Evolutionary conservation across 163 green algal genomes (phyloP), one percentile per base, ranked within the genome.

Genomic region (Volvox carteri): DNA sequence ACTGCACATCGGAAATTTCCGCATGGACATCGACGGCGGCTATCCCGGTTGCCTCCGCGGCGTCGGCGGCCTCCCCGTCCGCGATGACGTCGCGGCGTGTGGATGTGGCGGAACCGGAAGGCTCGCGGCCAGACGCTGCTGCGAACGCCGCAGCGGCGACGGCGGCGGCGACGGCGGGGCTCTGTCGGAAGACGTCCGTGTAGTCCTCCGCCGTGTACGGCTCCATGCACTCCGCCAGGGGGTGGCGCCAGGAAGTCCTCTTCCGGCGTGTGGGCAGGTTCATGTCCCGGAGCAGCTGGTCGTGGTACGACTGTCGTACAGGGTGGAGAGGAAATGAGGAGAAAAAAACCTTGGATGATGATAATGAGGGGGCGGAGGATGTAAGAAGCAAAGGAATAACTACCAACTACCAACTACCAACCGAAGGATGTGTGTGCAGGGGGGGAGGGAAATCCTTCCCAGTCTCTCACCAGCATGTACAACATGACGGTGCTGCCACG

Each of bases 231-330:
- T 84, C 84, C 18, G 72, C 54, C 39, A 84, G 35, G 18, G 84
- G 72, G 52, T 84, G 72, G 39, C 54, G 72, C 50, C 56, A 65
- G 54, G 52, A 50, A 41, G n/a, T 7, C 25, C 19, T 37, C 84
- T 84, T 89, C 50, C 84, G 70, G 54, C 30, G 54, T 0, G 39
- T 76, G 84, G 18, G 54, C 19, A 41, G 41, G 39, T 54, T n/a
- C 84, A 89, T 84, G 84, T 89, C 84, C 2, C 54, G 52, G 0
- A 89, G 52, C 16, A 89, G 72, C 72, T 84, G 70, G 84, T 89
- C 72, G 41, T 89, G 84, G 84, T 78, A 89, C 39, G 11, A 41
- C 84, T 89, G 72, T n/a, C n/a, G n/a, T 16, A 54, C 46, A 58
- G 48, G 37, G 42, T 60, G 18, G 28, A 68, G 44, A 50, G 58